Evolutionary conservation across 768 basidiomycete species (phyloP), one percentile per base, ranked within the genome.

Genomic region (Phanerodontia chrysosporium): DNA sequence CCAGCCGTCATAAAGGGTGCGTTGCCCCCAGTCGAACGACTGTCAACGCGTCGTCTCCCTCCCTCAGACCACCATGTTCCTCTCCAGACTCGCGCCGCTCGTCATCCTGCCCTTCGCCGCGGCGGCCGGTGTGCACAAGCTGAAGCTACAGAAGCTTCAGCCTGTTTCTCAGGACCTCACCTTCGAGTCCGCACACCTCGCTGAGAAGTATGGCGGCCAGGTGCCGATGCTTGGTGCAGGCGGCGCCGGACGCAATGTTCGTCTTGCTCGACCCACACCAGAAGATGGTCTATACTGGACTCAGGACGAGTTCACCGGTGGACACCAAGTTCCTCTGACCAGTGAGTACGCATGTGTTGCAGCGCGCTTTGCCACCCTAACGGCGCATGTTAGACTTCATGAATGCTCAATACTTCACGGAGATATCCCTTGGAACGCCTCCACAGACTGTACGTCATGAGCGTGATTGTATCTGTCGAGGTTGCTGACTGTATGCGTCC

Each of bases 351-450:
- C 28, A n/a, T 51, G 9, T 7, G 22, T 45, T 13, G 35, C 24
- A 22, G 27, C 36, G 13, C 39, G n/a, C 27, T 52, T 36, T 51
- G 51, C 60, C 48, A 61, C 42, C 64, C 58, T 49, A 48, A 62
- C 56, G 58, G 32, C 55, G 22, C 45, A 55, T 22, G 18, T 57
- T 25, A 97, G 95, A 98, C 79, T 98, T 92, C 76, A 86, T 95
- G 86, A 98, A 98, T 71, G 95, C 97, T 35, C 95, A 99, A 73
- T 98, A 99, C 75, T 99, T 83, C 70, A 82, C 94, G 21, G 90
- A 94, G 62, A 96, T 98, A 60, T 69, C 78, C 1, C 71, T 98
- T 56, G 96, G 96, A 16, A 81, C 78, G 0, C 96, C 96, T 22
- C 82, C 93, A 35, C 96, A 98, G 73, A 75, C 68, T 3, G 89